Evolutionary conservation across 2,329 filamentous ascomycete genomes (phyloP).

Genomic region (Hirsutella minnesotensis): DNA sequence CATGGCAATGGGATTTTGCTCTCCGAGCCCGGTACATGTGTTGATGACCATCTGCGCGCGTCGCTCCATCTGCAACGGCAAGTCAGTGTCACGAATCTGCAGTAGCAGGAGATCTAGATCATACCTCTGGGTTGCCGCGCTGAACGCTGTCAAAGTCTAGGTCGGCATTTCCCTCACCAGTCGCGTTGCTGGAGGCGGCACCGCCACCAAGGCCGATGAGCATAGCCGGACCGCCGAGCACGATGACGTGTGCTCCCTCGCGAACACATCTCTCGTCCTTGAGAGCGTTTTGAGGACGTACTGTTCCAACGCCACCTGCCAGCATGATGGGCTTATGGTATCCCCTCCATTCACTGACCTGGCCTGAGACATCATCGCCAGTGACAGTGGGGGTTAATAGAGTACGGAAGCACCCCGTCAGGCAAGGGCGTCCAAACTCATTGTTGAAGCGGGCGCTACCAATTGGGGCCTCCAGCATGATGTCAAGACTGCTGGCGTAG

Average conservation of each 20-base stretch:
- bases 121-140: conserved; percentile 74
- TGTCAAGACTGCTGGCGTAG: conserved; percentile 87
- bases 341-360: conserved; percentile 50
- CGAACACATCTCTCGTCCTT: conserved; percentile 72
- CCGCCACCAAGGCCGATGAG: conserved; percentile 92
- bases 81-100: not conserved
- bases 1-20: conserved; percentile 82
- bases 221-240: conserved; percentile 94
- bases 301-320: conserved; percentile 86
- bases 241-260: conserved; percentile 80
- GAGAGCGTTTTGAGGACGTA: conserved; percentile 79
- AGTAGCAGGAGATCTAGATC: not conserved
- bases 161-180: conserved; percentile 78
- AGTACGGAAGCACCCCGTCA: conserved; percentile 84
- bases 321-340: conserved; percentile 99
- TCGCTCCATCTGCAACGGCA: conserved; percentile 53
- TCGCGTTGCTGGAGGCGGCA: conserved; percentile 83
- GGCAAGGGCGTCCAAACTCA: conserved; percentile 85
- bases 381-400: conserved; percentile 44
- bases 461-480: conserved; percentile 95
- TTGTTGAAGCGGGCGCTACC: conserved; percentile 96
- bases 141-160: conserved; percentile 97
- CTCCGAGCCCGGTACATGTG: conserved; percentile 73
- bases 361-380: conserved; percentile 23
- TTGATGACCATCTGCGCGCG: conserved; percentile 98